Evolutionary conservation across 345 rosid genomes (phyloP), one percentile per base, ranked within the genome.

Genomic region (Dipteronia sinensis): DNA sequence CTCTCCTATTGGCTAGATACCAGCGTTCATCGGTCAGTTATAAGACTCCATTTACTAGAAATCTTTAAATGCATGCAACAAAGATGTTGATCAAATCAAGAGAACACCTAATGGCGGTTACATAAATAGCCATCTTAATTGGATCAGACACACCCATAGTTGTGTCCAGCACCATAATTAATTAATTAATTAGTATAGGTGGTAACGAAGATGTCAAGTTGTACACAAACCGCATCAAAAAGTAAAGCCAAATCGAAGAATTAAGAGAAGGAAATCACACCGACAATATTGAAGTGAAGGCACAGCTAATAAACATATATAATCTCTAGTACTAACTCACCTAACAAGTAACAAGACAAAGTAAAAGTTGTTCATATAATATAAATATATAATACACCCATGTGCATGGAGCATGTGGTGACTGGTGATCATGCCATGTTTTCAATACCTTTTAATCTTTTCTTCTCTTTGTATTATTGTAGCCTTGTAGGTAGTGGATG

Each of bases 211-310:
- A 20, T 68, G 72, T 4, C 13, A 10, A 44, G 11, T 46, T 10
- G 7, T 34, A 34, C 38, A 34, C 6, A 34, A 34, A 34, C 38
- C 6, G 38, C 38, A 34, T 34, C 4, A 5, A 7, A 20, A 13
- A 69, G 29, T 51, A 47, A 44, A 7, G 15, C 44, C 63, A 53
- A 29, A 8, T 13, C 27, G 23, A 55, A 58, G 72, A 34, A 67
- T 11, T 19, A 17, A 23, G 13, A 19, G 42, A 34, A n/a, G n/a
- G 38, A n/a, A 65, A 46, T 6, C 58, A 10, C 65, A 67, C 77
- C 82, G 63, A 73, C 77, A 59, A 49, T 67, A 38, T 44, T 73
- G 77, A 73, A 73, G 53, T 40, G 55, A 38, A 72, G 56, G 29
- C 49, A 25, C 16, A 34, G 55, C 65, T 75, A 53, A 56, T 23